A percentile compares a stretch with the other conserved stretches of the same genome.
phyloP scores from a whole-genome alignment of 257 asterid genomes.

The Plantago elongata region DNA sequence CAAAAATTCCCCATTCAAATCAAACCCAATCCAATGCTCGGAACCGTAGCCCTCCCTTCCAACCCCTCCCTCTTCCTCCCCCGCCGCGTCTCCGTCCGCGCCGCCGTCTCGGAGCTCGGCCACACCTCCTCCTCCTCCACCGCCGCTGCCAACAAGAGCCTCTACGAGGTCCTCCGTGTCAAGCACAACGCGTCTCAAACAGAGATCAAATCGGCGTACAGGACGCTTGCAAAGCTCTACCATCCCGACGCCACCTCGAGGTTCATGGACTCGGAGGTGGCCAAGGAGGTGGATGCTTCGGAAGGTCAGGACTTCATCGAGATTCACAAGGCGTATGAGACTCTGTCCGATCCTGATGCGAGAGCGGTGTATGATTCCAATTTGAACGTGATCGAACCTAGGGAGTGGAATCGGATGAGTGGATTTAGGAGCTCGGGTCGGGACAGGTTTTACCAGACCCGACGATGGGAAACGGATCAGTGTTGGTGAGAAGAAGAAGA shows the following conservation, averaged over 20 bases:
- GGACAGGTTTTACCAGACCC: slow-evolving; percentile 45
- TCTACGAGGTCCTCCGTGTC: slow-evolving; percentile 67
- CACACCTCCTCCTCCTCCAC: slow-evolving; percentile 16
- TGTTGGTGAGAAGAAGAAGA: slow-evolving; percentile 81
- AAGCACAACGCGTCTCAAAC: slow-evolving; percentile 54
- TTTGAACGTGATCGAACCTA: slow-evolving; percentile 23
- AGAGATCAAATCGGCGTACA: slow-evolving; percentile 85
- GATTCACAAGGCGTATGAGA: slow-evolving; percentile 69
- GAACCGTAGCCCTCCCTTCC: slow-evolving; percentile 20
- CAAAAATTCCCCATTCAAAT: not conserved
- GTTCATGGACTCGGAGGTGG: slow-evolving; percentile 33
- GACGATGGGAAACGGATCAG: slow-evolving; percentile 97
- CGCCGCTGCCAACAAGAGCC: slow-evolving; percentile 30
- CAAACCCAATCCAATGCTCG: slow-evolving; percentile 23
- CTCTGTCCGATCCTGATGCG: slow-evolving; percentile 75
- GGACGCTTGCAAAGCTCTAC: slow-evolving; percentile 72
- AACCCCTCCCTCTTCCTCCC: slow-evolving; percentile 19
- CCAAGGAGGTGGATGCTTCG: slow-evolving; percentile 16
- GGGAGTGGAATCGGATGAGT: slow-evolving; percentile 16
- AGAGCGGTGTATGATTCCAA: slow-evolving; percentile 59
- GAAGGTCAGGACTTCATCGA: slow-evolving; percentile 68
- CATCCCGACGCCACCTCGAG: slow-evolving; percentile 73
- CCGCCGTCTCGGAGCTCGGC: slow-evolving; percentile 46
- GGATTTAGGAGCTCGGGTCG: slow-evolving; percentile 32
- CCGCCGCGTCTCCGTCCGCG: slow-evolving; percentile 23